These are phyloP conservation scores for Ilyonectria mors-panacis DNA, from an alignment of 2,329 filamentous ascomycete species.

Conservation along the genomic window DNA sequence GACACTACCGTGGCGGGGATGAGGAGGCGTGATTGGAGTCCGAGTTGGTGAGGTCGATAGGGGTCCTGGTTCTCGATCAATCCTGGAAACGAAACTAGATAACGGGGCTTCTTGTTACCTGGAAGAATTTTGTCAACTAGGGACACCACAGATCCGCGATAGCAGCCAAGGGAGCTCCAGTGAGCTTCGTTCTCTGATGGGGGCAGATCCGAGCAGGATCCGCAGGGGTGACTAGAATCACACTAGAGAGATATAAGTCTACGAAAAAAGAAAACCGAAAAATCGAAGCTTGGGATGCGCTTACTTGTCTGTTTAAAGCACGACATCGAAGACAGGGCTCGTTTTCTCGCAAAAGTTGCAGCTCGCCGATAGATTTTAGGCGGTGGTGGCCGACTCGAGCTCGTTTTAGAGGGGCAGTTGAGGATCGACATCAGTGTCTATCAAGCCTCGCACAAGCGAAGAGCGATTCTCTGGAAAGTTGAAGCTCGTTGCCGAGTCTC, in stretches of 20 bases:
- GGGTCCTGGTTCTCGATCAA: slow-evolving; percentile 54
- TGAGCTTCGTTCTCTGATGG: slow-evolving; percentile 58
- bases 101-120: slow-evolving; percentile 54
- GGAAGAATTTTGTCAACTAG: slow-evolving; percentile 67
- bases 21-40: slow-evolving; percentile 66
- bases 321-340: slow-evolving; percentile 68
- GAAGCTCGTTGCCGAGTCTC: slow-evolving; percentile 50
- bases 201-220: slow-evolving; percentile 59
- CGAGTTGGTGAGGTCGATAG: slow-evolving; percentile 65
- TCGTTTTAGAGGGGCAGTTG: slow-evolving; percentile 69
- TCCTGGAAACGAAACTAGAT: neutral
- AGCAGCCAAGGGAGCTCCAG: slow-evolving; percentile 67
- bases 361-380: slow-evolving; percentile 71
- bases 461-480: slow-evolving; percentile 58
- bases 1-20: slow-evolving; percentile 64
- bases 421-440: slow-evolving; percentile 65
- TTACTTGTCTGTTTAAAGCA: slow-evolving; percentile 62
- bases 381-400: slow-evolving; percentile 67
- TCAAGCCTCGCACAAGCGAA: slow-evolving; percentile 54
- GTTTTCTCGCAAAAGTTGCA: slow-evolving; percentile 63
- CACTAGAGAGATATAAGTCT: slow-evolving; percentile 58
- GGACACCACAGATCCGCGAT: slow-evolving; percentile 62
- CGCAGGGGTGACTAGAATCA: slow-evolving; percentile 65
- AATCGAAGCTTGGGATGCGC: slow-evolving; percentile 29
- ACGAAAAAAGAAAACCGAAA: neutral